These are phyloP conservation scores for Gardenia jasminoides DNA, from an alignment of 257 asterid species.

Conservation along the genomic window DNA sequence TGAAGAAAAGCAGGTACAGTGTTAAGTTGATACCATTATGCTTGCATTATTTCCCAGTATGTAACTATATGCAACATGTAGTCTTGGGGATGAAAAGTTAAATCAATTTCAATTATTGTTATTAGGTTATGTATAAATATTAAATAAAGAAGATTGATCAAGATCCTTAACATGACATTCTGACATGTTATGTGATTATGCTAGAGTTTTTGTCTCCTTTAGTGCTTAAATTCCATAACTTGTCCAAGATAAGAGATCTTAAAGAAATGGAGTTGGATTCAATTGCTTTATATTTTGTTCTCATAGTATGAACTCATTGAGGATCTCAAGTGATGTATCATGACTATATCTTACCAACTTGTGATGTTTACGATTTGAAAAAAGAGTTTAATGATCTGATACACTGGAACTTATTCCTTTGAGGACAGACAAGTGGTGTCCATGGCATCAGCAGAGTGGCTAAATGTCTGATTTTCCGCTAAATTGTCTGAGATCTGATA, in stretches of 20 bases:
- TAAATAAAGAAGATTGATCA: background rate
- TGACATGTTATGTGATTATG: background rate
- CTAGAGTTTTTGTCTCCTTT: background rate
- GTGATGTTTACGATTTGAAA: background rate
- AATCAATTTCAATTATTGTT: background rate
- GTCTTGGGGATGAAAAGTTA: background rate
- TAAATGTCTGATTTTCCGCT: background rate
- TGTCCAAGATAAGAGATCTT: background rate
- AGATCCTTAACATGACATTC: background rate
- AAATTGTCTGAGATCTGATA: background rate
- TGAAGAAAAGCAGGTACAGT: conserved; percentile 78
- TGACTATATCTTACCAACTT: too few relatives aligned
- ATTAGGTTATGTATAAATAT: background rate
- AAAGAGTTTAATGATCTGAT: background rate
- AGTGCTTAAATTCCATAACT: background rate
- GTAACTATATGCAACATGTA: background rate
- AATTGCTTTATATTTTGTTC: background rate
- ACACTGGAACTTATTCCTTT: background rate
- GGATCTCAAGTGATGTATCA: background rate
- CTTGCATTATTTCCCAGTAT: background rate
- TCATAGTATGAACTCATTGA: background rate
- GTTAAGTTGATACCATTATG: background rate
- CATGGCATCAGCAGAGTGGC: background rate
- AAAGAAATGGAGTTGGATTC: background rate
- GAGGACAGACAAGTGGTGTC: background rate